Evolutionary conservation across 2,329 filamentous ascomycete species (phyloP), one percentile per base, ranked within the genome.

Genomic region (Fusarium veterinarium): DNA sequence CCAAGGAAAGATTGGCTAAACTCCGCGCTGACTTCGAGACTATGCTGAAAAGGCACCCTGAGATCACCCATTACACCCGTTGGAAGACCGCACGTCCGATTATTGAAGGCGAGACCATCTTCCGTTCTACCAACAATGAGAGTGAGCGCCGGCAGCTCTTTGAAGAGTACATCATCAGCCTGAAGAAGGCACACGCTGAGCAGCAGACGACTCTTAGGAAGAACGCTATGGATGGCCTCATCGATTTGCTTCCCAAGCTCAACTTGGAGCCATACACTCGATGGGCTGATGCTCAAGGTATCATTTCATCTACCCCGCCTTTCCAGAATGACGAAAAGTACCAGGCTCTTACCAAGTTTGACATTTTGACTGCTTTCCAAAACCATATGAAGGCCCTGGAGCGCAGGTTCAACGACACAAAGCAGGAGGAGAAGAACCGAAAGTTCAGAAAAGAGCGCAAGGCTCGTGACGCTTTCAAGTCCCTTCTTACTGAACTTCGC

Each of bases 31-130:
- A 98, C 86, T 99, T 99, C 83, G 92, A 93, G 75, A 95, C 92
- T 61, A 99, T 99, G 96, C 89, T 99, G 75, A 94, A 92, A 83
- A 95, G 95, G 74, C 95, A 99, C 81, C 95, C 95, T 69, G 96
- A 99, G 82, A 98, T 99, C 83, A 96, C 95, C 82, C 91, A 98
- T 81, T 98, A 97, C 82, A 98, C 95, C 45, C 92, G 95, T 69
- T 99, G 96, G 96, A 97, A 95, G 88, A 98, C 94, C 20, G 96
- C 95, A 59, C 91, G 94, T 55, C 94, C 95, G 14, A 97, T 98
- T 73, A 94, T 99, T 71, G 94, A 98, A 82, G 93, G 93, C 55
- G 96, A 99, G 86, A 96, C 94, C 52, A 96, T 97, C 67, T 99
- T 98, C 85, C 92, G 95, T 76, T 95, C 95, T 35, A 95, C 95